phyloP scores from a whole-genome alignment of 108 stramenopile genomes.

The Skeletonema tropicum region DNA sequence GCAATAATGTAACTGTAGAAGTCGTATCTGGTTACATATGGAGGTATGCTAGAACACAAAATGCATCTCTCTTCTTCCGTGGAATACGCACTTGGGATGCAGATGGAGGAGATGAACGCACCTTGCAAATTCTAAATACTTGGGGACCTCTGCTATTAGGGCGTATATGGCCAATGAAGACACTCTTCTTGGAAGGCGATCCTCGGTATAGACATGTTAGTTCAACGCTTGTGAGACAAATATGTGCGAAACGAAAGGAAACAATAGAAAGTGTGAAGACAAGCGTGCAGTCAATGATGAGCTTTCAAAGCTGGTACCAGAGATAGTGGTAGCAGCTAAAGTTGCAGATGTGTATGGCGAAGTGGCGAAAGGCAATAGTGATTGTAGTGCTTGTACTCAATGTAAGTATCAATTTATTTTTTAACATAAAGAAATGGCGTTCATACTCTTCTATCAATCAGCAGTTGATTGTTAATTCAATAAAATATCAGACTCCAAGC shows the following conservation, averaged over 20 bases:
- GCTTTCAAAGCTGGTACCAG: conserved; percentile 44
- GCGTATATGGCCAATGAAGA: conserved; percentile 68
- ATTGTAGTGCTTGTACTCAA: too few relatives aligned
- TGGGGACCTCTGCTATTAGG: conserved; percentile 74
- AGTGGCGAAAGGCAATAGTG: too few relatives aligned
- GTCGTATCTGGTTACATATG: conserved; percentile 86
- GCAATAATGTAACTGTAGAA: conserved; percentile 65
- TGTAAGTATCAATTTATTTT: too few relatives aligned
- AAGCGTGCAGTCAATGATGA: background rate
- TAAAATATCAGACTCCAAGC: too few relatives aligned
- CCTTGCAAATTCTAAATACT: conserved; percentile 68
- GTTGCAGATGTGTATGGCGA: conserved; percentile 30
- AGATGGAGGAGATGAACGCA: conserved; percentile 79
- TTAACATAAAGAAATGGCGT: too few relatives aligned
- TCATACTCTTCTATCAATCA: too few relatives aligned
- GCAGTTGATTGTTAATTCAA: too few relatives aligned
- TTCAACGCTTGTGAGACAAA: conserved; percentile 69
- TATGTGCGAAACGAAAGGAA: conserved; percentile 45
- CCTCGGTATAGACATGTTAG: conserved; percentile 80
- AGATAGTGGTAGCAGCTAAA: conserved; percentile 21
- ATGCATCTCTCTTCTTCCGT: conserved; percentile 68
- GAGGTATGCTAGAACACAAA: conserved; percentile 69
- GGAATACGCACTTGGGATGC: conserved; percentile 87
- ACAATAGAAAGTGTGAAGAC: conserved; percentile 13
- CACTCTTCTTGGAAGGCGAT: conserved; percentile 79